phyloP scores from a whole-genome alignment of 495 filamentous ascomycete genomes.

The Trichocladium uniseriatum region DNA sequence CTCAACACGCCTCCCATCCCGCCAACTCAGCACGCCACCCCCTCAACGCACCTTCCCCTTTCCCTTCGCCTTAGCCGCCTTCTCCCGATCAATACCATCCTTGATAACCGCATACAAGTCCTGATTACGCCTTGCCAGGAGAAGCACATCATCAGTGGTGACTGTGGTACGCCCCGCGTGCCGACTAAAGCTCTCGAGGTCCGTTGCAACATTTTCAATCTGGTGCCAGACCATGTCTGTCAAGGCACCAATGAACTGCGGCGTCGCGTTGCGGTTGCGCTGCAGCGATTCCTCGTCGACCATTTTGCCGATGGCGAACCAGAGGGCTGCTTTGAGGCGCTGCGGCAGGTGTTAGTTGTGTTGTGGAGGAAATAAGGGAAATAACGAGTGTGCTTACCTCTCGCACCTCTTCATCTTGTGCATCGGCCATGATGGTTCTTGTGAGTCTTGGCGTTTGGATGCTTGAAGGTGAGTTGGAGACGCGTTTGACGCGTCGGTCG shows the following conservation, averaged over 20 bases:
- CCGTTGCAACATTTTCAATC: slow-evolving; percentile 71
- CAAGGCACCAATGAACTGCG: slow-evolving; percentile 88
- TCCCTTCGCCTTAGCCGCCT: slow-evolving; percentile 31
- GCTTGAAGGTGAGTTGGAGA: slow-evolving; percentile 1
- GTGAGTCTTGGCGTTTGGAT: slow-evolving; percentile 7
- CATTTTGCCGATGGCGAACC: slow-evolving; percentile 80
- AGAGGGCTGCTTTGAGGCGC: slow-evolving; percentile 90
- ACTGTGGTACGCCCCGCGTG: slow-evolving; percentile 81
- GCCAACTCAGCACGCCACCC: no score
- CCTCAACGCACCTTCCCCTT: not conserved
- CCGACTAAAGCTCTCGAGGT: slow-evolving; percentile 75
- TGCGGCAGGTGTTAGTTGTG: slow-evolving; percentile 25
- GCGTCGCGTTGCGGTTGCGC: slow-evolving; percentile 75
- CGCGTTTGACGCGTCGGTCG: slow-evolving; percentile 4
- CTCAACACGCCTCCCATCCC: no score
- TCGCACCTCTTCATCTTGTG: slow-evolving; percentile 24
- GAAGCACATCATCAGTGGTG: slow-evolving; percentile 75
- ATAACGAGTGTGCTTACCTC: slow-evolving; percentile 12
- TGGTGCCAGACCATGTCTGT: slow-evolving; percentile 89
- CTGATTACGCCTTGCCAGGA: slow-evolving; percentile 78
- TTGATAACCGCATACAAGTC: slow-evolving; percentile 66
- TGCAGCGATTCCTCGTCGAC: slow-evolving; percentile 77
- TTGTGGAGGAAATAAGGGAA: not conserved
- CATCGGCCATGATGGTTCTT: slow-evolving; percentile 17
- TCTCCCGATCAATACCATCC: slow-evolving; percentile 54